Evolutionary conservation across 352 stramenopile genomes (phyloP), one percentile per base, ranked within the genome.

Genomic region (Pythium coloratum): DNA sequence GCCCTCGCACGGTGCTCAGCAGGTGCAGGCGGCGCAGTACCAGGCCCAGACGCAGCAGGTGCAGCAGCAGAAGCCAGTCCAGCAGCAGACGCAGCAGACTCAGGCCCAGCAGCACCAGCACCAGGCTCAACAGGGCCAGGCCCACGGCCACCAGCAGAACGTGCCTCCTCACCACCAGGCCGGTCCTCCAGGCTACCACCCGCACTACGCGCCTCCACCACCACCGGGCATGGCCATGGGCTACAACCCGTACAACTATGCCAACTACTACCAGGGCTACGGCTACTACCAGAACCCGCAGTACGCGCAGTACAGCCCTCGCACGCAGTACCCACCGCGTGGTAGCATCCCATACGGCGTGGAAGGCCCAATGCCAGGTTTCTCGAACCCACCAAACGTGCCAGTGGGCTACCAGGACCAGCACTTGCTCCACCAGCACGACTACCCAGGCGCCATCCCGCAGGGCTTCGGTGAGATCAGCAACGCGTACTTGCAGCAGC

Each of bases 211-310:
- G 18, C 88, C 88, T 28, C 88, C 85, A 36, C 88, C 88, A n/a
- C 88, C 88, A 32, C 88, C 88, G 28, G 88, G 88, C 30, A 95
- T 95, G 88, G 84, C 88, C 20, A 73, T 95, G 75, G 82, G 82
- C 8, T 95, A 94, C 83, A 94, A 95, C 74, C 88, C 88, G 58
- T 95, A 95, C 78, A 95, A 91, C 70, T 95, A 95, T 68, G 77
- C 72, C 38, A 83, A 72, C 42, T 92, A 94, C 75, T 95, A 94
- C 73, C 88, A 94, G 67, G 82, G 84, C 64, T 95, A 94, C 67
- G 82, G 84, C 34, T 95, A 95, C 73, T 95, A 94, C 73, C 86
- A 94, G 68, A 95, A 92, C 73, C 88, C 85, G 9, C 88, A 75
- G 81, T 95, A 93, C 76, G 70, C 85, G 9, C 88, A 95, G 72